These are phyloP conservation scores for Cladosporium colombiae DNA, from an alignment of 2,329 filamentous ascomycete species.

Conservation along the genomic window DNA sequence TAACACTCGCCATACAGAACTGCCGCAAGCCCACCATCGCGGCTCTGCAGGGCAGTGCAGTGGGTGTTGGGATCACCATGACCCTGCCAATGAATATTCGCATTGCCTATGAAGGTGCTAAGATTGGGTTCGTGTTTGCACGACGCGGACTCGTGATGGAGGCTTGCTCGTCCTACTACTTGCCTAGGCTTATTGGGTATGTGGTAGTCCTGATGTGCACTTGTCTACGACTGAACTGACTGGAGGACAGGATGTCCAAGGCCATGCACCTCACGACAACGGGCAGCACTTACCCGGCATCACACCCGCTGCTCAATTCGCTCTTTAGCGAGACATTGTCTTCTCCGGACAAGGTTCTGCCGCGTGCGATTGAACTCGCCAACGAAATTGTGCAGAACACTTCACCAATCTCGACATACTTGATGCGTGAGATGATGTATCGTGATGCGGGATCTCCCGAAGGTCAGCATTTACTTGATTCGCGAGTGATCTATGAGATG, in stretches of 20 bases:
- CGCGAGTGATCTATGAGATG: slow-evolving; percentile 62
- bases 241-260: slow-evolving; percentile 45
- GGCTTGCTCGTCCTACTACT: slow-evolving; percentile 69
- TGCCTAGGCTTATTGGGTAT: slow-evolving; percentile 67
- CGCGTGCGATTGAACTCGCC: slow-evolving; percentile 66
- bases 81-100: slow-evolving; percentile 59
- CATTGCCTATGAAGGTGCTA: slow-evolving; percentile 57
- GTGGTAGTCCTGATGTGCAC: slow-evolving; percentile 10
- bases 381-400: slow-evolving; percentile 67
- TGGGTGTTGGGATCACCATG: slow-evolving; percentile 62
- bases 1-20: slow-evolving; percentile 56
- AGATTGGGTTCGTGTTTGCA: slow-evolving; percentile 74
- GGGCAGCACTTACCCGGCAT: slow-evolving; percentile 58
- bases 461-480: slow-evolving; percentile 70
- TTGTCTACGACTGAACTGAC: background rate
- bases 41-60: slow-evolving; percentile 58
- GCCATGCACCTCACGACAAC: slow-evolving; percentile 69
- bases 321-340: slow-evolving; percentile 68
- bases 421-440: slow-evolving; percentile 74
- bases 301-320: slow-evolving; percentile 51
- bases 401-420: slow-evolving; percentile 61
- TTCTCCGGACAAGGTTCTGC: slow-evolving; percentile 60
- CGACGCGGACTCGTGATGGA: slow-evolving; percentile 72
- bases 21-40: slow-evolving; percentile 60
- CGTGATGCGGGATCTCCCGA: slow-evolving; percentile 61